A percentile compares a stretch with the other conserved stretches of the same genome.
Conservation (phyloP, 129 eudicot species). For the Silybum marianum region DNA sequence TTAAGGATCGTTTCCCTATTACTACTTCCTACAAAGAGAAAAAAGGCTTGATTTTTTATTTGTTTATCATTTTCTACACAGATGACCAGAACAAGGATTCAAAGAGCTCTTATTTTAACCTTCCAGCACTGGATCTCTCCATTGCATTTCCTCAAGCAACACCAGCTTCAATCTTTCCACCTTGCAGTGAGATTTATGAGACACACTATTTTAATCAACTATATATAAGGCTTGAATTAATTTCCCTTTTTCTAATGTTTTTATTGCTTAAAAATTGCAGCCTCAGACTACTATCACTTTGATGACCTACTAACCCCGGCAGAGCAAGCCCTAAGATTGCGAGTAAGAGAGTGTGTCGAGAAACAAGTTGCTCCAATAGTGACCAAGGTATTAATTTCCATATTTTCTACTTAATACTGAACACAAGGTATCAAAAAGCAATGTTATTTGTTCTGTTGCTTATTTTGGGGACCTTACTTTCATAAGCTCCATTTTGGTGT, state of each 20-base stretch:
- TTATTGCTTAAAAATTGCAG: conserved; percentile 45
- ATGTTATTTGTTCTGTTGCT: neutral
- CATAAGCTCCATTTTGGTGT: neutral
- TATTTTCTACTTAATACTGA: no score
- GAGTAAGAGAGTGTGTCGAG: conserved; percentile 85
- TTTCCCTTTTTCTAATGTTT: neutral
- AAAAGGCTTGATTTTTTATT: no score
- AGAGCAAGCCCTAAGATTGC: conserved; percentile 62
- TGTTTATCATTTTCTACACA: conserved; percentile 26
- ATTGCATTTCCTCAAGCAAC: conserved; percentile 98
- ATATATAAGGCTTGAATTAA: neutral
- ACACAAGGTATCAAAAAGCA: neutral
- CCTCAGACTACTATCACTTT: conserved; percentile 88
- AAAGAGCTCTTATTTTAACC: conserved; percentile 50
- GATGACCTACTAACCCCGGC: conserved; percentile 77
- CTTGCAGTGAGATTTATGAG: conserved; percentile 64
- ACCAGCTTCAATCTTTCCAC: conserved; percentile 92
- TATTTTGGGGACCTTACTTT: no score
- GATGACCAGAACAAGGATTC: conserved; percentile 57
- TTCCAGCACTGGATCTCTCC: conserved; percentile 80
- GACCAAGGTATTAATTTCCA: conserved; percentile 65
- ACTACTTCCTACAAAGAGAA: no score
- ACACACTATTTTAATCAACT: neutral
- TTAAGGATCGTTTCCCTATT: no score
- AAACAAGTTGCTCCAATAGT: conserved; percentile 90